A percentile compares a stretch with the other conserved stretches of the same genome.
phyloP scores from a whole-genome alignment of 768 basidiomycete species.

The Phaffia tasmanica region DNA sequence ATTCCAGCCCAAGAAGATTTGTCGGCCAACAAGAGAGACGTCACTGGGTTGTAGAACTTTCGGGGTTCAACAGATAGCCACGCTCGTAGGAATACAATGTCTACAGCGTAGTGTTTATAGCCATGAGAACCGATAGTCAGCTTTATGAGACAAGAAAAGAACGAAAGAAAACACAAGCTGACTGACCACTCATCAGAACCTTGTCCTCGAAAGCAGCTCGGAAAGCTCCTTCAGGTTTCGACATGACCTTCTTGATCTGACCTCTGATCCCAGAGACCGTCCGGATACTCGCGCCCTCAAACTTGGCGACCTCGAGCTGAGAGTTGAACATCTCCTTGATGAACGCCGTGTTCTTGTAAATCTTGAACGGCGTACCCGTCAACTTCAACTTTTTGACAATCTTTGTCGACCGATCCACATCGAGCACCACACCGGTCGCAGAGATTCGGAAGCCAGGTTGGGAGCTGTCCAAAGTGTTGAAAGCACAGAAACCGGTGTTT shows the following conservation, averaged over 20 bases:
- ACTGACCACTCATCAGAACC: conserved; percentile 83
- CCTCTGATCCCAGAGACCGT: conserved; percentile 94
- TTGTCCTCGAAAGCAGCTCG: conserved; percentile 98
- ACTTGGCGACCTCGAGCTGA: conserved; percentile 91
- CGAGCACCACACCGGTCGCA: conserved; percentile 88
- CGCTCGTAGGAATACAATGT: conserved; percentile 86
- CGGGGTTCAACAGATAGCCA: conserved; percentile 95
- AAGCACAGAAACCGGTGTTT: conserved; percentile 94
- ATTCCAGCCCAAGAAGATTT: conserved; percentile 83
- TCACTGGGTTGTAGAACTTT: conserved; percentile 93
- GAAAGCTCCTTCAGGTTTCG: conserved; percentile 92
- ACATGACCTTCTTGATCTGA: conserved; percentile 87
- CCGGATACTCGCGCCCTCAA: conserved; percentile 91
- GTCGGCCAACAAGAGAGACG: conserved; percentile 70
- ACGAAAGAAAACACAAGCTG: background rate
- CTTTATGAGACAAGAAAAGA: background rate
- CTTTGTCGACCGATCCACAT: conserved; percentile 80
- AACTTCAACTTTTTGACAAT: conserved; percentile 98
- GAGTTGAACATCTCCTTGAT: conserved; percentile 93
- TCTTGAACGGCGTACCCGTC: conserved; percentile 89
- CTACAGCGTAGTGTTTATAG: conserved; percentile 40
- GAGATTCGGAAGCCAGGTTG: conserved; percentile 71
- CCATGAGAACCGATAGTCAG: background rate
- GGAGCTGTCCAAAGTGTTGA: conserved; percentile 66
- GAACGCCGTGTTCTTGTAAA: conserved; percentile 98